Base-by-base conservation (phyloP, 257 asterid species). In the Jacaranda copaia region DNA sequence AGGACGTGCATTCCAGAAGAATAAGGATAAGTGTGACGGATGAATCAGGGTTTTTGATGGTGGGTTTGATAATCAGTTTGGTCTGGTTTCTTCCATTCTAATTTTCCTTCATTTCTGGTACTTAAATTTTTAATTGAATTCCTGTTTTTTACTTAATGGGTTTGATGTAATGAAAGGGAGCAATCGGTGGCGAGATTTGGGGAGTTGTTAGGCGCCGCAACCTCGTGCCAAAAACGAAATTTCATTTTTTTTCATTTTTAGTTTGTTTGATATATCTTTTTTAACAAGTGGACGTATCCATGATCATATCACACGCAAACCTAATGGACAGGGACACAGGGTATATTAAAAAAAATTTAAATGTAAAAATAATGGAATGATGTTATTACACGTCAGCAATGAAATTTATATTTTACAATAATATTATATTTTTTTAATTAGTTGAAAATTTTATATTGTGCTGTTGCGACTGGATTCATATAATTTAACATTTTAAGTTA, bases 171-270 rank as follows among this genome's bases (percentile, higher is more conserved):
- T 51, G 72, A 62, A 39, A 38, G 52, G 66, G 89, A 88, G 91
- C 66, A 81, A 90, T 87, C 81, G 78, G 84, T 73, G 93, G 89
- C 93, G 92, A 73, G 84, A 90, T 84, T 78, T 63, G 58, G 80
- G 95, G 86, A 70, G 72, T 61, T 63, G 81, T 80, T 81, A 66
- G 83, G 86, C 85, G 88, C 90, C 91, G 87, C 83, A 83, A 78
- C 80, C 73, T 75, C 70, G 48, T 38, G 66, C 53, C 62, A 46
- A 73, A 77, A 48, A 46, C 39, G 3, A 74, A 19, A 53, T 45
- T 14, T 42, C 46, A 42, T 68, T 19, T 12, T 25, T 25, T 25
- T 52, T 36, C 7, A 20, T 7, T 39, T n/a, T 45, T 4, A 3
- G 12, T 10, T 18, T 4, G 16, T 58, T 6, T 42, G 5, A 1